Conservation (phyloP, 371 early-diverging fungal species). For the Rhizopus stolonifer region DNA sequence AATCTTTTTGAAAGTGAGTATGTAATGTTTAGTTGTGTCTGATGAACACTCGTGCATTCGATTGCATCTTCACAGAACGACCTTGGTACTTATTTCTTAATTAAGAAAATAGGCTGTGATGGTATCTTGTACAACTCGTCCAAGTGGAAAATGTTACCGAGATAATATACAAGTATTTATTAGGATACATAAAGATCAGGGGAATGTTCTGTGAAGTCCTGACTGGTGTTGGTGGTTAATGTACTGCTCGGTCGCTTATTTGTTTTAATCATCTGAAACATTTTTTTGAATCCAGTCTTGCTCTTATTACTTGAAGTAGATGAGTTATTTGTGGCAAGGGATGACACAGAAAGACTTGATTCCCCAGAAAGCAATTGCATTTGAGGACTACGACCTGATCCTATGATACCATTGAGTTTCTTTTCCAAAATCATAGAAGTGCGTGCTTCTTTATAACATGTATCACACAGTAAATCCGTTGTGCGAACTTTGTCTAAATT, state of each 20-base stretch:
- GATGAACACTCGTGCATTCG: too few species aligned
- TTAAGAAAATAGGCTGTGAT: too few species aligned
- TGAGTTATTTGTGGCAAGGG: slow-evolving; percentile 6
- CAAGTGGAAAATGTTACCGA: too few species aligned
- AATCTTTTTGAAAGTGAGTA: too few species aligned
- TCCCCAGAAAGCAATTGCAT: slow-evolving; percentile 15
- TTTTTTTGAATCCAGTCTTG: slow-evolving; percentile 24
- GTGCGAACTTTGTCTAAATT: slow-evolving; percentile 40
- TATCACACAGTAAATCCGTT: slow-evolving; percentile 30
- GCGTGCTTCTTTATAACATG: slow-evolving; percentile 35
- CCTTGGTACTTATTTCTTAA: too few species aligned
- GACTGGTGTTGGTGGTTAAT: slow-evolving; percentile 5
- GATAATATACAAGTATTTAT: too few species aligned
- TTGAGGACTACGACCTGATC: slow-evolving; percentile 15
- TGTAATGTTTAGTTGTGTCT: too few species aligned
- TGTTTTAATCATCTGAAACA: slow-evolving; percentile 19
- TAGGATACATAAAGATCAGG: slow-evolving; percentile 6
- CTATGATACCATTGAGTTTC: slow-evolving; percentile 24
- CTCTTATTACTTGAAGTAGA: neutral
- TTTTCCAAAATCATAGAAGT: slow-evolving; percentile 45
- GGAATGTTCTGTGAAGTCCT: neutral
- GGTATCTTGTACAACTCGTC: too few species aligned
- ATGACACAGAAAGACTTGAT: slow-evolving; percentile 19
- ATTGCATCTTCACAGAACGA: too few species aligned
- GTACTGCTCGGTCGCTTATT: neutral